phyloP scores from a whole-genome alignment of 768 basidiomycete species.

The Pleurotus sapidus region DNA sequence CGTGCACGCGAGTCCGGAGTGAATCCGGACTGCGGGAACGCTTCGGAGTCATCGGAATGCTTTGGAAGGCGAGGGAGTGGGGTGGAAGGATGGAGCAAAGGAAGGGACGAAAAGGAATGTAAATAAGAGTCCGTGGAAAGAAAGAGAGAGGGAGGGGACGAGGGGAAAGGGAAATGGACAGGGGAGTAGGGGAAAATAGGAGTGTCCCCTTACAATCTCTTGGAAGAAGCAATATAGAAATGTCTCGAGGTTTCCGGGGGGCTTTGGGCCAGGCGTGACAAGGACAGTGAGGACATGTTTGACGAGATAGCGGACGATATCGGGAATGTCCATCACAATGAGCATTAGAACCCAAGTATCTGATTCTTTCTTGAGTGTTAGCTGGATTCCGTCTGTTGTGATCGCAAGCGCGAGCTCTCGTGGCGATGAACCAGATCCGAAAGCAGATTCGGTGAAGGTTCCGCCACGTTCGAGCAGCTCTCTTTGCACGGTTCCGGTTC shows the following conservation, averaged over 20 bases:
- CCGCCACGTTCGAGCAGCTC: constrained; percentile 14
- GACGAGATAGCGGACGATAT: constrained; percentile 16
- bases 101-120: too few species aligned
- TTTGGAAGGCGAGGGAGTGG: too few species aligned
- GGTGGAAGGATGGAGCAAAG: too few species aligned
- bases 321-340: constrained; percentile 18
- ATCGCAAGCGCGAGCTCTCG: constrained; percentile 21
- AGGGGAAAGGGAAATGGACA: too few species aligned
- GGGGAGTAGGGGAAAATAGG: too few species aligned
- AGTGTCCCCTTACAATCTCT: too few species aligned
- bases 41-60: too few species aligned
- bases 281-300: constrained; percentile 18
- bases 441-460: constrained; percentile 10
- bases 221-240: constrained; percentile 21
- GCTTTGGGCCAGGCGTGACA: constrained; percentile 25
- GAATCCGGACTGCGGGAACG: too few species aligned
- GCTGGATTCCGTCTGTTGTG: constrained; percentile 25
- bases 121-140: too few species aligned
- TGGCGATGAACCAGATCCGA: constrained; percentile 8
- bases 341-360: constrained; percentile 22
- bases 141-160: too few species aligned
- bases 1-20: too few species aligned
- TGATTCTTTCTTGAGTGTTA: constrained; percentile 30
- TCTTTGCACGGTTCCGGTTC: constrained; percentile 16
- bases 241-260: constrained; percentile 24